Conservation (phyloP, 2,329 filamentous ascomycete genomes). For the Epicoccum sorghinum region DNA sequence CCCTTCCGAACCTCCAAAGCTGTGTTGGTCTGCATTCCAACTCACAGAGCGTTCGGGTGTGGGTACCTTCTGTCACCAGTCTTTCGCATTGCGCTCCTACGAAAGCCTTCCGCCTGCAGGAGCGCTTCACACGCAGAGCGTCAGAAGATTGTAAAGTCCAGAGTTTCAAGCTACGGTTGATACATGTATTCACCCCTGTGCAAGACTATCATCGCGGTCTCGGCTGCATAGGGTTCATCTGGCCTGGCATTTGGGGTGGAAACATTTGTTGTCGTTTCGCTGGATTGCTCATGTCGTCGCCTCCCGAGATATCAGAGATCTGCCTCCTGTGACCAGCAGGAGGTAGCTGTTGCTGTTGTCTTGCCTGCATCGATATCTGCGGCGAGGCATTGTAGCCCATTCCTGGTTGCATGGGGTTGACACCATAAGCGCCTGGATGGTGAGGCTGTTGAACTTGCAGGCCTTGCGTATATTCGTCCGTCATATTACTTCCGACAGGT, state of each 20-base stretch:
- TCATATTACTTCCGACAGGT: conserved; percentile 56
- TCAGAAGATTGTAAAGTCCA: background rate
- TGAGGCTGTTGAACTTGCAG: conserved; percentile 45
- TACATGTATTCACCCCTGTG: background rate
- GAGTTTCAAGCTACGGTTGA: background rate
- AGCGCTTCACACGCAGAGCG: conserved; percentile 6
- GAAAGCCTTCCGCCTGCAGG: background rate
- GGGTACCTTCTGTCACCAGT: background rate
- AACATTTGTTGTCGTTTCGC: conserved; percentile 67
- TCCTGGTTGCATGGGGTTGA: conserved; percentile 42
- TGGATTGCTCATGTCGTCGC: conserved; percentile 57
- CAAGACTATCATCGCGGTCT: conserved; percentile 47
- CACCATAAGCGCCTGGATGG: conserved; percentile 47
- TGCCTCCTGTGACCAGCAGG: conserved; percentile 57
- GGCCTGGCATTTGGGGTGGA: conserved; percentile 49
- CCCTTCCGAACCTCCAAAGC: conserved; percentile 11
- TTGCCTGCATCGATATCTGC: conserved; percentile 47
- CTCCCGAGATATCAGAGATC: conserved; percentile 66
- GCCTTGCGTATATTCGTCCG: conserved; percentile 55
- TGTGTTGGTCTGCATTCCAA: conserved; percentile 2
- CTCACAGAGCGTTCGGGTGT: conserved; percentile 10
- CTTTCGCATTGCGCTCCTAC: background rate
- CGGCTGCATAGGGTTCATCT: conserved; percentile 59
- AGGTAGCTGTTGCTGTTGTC: conserved; percentile 28
- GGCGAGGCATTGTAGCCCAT: conserved; percentile 50